These are phyloP conservation scores for Phoma sp. DNA, from an alignment of 2,329 filamentous ascomycete species.

Conservation along the genomic window DNA sequence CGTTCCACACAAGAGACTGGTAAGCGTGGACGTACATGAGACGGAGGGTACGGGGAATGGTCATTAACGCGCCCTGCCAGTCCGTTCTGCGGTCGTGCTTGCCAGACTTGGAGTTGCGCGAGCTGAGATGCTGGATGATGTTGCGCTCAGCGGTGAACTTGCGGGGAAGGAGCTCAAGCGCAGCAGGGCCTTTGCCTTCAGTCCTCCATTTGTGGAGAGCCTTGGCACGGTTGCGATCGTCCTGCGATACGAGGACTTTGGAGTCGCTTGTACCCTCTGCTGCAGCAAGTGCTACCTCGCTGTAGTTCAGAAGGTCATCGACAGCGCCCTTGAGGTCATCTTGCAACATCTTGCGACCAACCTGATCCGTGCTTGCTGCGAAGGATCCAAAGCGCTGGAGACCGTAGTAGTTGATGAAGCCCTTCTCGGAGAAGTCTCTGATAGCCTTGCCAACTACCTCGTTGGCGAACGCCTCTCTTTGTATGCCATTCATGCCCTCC, in stretches of 20 bases:
- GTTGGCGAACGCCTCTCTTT: constrained; percentile 54
- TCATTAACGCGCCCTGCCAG: constrained; percentile 78
- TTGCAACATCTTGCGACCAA: constrained; percentile 83
- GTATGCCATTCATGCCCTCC: constrained; percentile 39
- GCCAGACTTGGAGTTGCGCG: constrained; percentile 51
- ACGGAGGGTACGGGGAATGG: constrained; percentile 80
- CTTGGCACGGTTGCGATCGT: constrained; percentile 79
- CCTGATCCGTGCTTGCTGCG: constrained; percentile 79
- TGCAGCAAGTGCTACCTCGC: constrained; percentile 65
- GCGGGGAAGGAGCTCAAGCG: constrained; percentile 72
- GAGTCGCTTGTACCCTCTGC: constrained; percentile 50
- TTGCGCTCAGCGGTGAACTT: constrained; percentile 81
- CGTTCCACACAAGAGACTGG: constrained; percentile 94
- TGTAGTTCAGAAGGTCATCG: constrained; percentile 76
- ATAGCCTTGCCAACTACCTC: constrained; percentile 65
- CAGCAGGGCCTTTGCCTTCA: constrained; percentile 63
- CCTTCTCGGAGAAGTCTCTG: constrained; percentile 70
- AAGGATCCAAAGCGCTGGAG: constrained; percentile 97
- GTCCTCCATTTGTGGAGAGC: constrained; percentile 77
- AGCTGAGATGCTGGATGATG: constrained; percentile 77
- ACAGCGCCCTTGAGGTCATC: constrained; percentile 82
- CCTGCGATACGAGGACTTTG: constrained; percentile 64
- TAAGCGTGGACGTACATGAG: constrained; percentile 98
- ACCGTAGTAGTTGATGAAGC: constrained; percentile 97
- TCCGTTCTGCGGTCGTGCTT: constrained; percentile 64